Percentiles rank a stretch among this genome's conserved stretches.
These are phyloP conservation scores for Trichoderma gracile DNA, from an alignment of 2,329 filamentous ascomycete species.

Conservation along the genomic window DNA sequence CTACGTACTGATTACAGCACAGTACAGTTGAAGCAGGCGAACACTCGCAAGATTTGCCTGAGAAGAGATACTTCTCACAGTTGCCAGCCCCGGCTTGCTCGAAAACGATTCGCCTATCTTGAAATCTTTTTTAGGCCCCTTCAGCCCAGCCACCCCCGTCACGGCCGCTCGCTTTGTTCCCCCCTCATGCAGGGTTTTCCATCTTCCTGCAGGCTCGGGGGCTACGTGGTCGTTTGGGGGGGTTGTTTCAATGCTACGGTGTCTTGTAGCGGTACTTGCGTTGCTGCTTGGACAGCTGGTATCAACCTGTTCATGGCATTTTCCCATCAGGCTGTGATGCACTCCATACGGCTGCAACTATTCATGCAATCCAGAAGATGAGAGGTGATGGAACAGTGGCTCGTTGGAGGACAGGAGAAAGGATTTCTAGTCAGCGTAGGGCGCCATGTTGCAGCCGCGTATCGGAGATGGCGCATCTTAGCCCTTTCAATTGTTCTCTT, in stretches of 20 bases:
- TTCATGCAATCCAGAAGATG: neutral
- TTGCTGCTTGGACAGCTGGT: neutral
- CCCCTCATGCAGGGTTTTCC: constrained; percentile 1
- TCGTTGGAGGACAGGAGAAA: neutral
- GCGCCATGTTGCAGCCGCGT: neutral
- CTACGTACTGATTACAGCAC: too few relatives aligned
- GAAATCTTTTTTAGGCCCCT: constrained; percentile 10
- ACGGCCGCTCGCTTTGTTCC: neutral
- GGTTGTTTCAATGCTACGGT: neutral
- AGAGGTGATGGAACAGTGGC: neutral
- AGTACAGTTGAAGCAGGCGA: neutral
- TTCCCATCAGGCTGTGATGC: neutral
- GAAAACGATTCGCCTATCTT: constrained; percentile 1
- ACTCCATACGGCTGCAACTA: neutral
- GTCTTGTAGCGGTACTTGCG: neutral
- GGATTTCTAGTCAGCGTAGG: constrained; percentile 1
- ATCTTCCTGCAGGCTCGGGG: constrained; percentile 3
- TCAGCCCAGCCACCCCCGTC: constrained; percentile 21
- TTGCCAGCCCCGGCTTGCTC: neutral
- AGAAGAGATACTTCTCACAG: too few relatives aligned
- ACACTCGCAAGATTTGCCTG: neutral
- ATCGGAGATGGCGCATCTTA: constrained; percentile 7
- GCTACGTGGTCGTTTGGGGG: constrained; percentile 15
- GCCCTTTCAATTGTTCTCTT: neutral
- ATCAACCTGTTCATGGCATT: neutral